These are phyloP conservation scores for Neocatenulostroma microsporum DNA, from an alignment of 2,329 filamentous ascomycete species.

Conservation along the genomic window DNA sequence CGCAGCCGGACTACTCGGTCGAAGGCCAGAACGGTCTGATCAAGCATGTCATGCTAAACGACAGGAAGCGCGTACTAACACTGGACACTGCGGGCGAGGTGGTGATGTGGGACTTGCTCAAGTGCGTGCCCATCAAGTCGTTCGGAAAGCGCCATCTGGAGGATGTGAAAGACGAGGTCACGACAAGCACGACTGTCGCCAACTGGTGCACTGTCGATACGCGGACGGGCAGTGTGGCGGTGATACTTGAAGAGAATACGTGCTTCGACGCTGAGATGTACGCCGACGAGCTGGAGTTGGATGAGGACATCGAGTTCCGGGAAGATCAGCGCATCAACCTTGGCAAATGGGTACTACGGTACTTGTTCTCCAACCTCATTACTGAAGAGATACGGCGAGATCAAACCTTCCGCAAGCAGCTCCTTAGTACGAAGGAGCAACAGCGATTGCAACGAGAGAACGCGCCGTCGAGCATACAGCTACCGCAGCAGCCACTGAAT, in stretches of 20 bases:
- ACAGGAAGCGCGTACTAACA: constrained; percentile 80
- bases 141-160: constrained; percentile 93
- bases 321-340: constrained; percentile 96
- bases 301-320: constrained; percentile 69
- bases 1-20: constrained; percentile 50
- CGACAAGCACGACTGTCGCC: constrained; percentile 79
- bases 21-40: constrained; percentile 93
- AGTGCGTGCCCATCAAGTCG: constrained; percentile 78
- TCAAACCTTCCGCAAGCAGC: constrained; percentile 58
- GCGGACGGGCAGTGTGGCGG: constrained; percentile 81
- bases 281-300: constrained; percentile 73
- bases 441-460: constrained; percentile 49
- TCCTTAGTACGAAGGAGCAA: constrained; percentile 56
- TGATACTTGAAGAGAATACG: constrained; percentile 86
- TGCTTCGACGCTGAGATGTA: constrained; percentile 98
- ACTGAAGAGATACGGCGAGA: constrained; percentile 86
- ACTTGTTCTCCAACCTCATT: constrained; percentile 81
- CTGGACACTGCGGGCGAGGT: constrained; percentile 94
- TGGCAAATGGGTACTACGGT: constrained; percentile 91
- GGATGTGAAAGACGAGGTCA: constrained; percentile 78
- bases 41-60: constrained; percentile 86
- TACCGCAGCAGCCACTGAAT: constrained; percentile 38
- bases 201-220: constrained; percentile 97
- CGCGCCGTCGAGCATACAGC: constrained; percentile 54
- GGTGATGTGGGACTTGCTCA: constrained; percentile 85